Conservation (phyloP, 2,329 filamentous ascomycete genomes). For the Thermothelomyces thermophilus region DNA sequence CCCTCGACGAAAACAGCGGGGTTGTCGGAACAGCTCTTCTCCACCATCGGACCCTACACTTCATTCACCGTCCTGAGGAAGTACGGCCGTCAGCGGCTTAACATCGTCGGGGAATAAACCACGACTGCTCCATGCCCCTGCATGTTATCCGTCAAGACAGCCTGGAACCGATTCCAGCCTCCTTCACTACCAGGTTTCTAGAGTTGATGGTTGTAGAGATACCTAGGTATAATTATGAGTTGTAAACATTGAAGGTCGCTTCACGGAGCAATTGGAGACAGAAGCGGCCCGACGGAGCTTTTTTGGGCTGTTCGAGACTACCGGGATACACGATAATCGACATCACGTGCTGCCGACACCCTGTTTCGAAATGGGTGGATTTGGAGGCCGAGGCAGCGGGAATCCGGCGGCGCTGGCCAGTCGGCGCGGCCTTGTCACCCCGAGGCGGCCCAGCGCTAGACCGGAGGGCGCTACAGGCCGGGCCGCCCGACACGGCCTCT, state of each 20-base stretch:
- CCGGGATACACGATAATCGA: neutral
- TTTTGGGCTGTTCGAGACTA: no score
- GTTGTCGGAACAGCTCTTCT: constrained; percentile 31
- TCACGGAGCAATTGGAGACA: no score
- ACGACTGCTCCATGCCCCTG: constrained; percentile 40
- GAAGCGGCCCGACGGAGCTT: no score
- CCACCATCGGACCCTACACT: constrained; percentile 35
- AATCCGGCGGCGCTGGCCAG: neutral
- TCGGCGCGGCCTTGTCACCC: neutral
- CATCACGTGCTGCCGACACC: neutral
- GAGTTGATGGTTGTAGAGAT: constrained; percentile 41
- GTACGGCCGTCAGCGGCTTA: constrained; percentile 36
- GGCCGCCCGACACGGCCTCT: neutral
- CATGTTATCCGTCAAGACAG: neutral
- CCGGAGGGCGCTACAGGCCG: neutral
- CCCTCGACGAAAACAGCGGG: constrained; percentile 41
- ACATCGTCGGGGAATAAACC: constrained; percentile 37
- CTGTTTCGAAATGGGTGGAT: neutral
- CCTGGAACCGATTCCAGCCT: constrained; percentile 9
- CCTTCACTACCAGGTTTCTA: constrained; percentile 40
- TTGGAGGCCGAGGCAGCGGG: neutral
- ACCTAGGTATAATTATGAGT: no score
- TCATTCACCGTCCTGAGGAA: constrained; percentile 40
- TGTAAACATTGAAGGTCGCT: no score
- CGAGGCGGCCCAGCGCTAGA: neutral